Evolutionary conservation across 805 yeast genomes (phyloP), one percentile per base, ranked within the genome.

Genomic region (Torulaspora maleeae): DNA sequence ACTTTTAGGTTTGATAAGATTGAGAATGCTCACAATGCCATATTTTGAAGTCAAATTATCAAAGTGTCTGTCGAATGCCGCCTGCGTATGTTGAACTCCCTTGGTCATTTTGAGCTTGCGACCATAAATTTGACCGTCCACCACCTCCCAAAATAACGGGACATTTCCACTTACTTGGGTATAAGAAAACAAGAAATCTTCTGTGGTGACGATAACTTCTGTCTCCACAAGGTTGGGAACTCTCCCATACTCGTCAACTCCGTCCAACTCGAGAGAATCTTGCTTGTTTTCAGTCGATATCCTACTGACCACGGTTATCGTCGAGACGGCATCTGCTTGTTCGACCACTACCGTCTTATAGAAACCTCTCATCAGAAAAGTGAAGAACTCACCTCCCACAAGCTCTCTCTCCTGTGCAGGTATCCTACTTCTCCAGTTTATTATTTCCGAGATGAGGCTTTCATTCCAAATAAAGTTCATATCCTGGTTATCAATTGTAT

Each of bases 131-230:
- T 67, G 71, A 27, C 67, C 64, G 36, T 68, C 72, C 50, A 86
- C 95, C 55, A 89, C 91, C 59, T 91, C 99, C 95, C 95, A 93
- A 59, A 87, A 91, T 5, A 93, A 69, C 0, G 99, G 99, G 1
- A 90, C 90, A 24, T 95, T 86, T 3, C 98, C 99, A 53, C 96
- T 71, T 2, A 90, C 75, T 66, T 89, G 96, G 0, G 84, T 76
- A 64, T 83, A 91, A 1, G 96, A 80, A 56, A 82, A 84, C 68
- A 73, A 66, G 67, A 76, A 63, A 4, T 51, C 51, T 36, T 70
- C 68, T 35, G 73, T 70, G 58, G 80, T 76, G 47, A 82, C 73
- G 16, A 93, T 80, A 15, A 88, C 73, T 59, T 93, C 99, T 0
- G 96, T 85, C 59, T 89, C 97, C 27, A 88, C 86, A 59, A 82